Percentiles rank a stretch among this genome's conserved stretches.
These are phyloP conservation scores for Arabis alpina DNA, from an alignment of 345 rosid genomes.

Conservation along the genomic window DNA sequence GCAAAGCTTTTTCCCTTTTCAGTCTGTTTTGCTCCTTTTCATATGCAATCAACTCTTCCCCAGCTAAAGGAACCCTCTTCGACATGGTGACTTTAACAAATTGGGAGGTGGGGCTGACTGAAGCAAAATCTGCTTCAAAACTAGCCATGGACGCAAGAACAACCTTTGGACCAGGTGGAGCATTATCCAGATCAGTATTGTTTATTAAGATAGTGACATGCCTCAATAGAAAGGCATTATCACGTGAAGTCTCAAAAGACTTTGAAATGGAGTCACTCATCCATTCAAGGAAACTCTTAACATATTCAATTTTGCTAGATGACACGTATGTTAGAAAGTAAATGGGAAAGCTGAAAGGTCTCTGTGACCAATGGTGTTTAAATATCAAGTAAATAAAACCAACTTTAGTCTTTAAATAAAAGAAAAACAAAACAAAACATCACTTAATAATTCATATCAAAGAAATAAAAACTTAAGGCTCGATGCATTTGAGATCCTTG, in stretches of 20 bases:
- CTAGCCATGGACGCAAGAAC: slow-evolving; percentile 98
- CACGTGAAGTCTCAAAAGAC: slow-evolving; percentile 96
- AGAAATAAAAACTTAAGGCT: slow-evolving; percentile 21
- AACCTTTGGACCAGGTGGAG: slow-evolving; percentile 96
- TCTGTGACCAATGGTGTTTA: slow-evolving; percentile 68
- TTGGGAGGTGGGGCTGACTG: slow-evolving; percentile 99
- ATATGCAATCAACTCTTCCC: slow-evolving; percentile 94
- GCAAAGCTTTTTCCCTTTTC: slow-evolving; percentile 88
- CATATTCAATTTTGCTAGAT: slow-evolving; percentile 94
- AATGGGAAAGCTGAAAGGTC: slow-evolving; percentile 73
- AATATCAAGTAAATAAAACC: too few relatives aligned
- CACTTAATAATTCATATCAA: background rate
- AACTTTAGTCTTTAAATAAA: background rate
- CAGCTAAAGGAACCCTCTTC: slow-evolving; percentile 94
- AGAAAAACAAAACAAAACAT: background rate
- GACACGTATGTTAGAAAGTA: slow-evolving; percentile 88
- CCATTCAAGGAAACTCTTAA: slow-evolving; percentile 99
- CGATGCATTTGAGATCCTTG: slow-evolving; percentile 27
- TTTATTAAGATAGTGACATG: slow-evolving; percentile 74
- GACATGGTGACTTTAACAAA: slow-evolving; percentile 95
- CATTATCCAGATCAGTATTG: slow-evolving; percentile 88
- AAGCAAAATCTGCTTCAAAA: slow-evolving; percentile 96
- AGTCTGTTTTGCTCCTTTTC: slow-evolving; percentile 93
- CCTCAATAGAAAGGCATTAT: slow-evolving; percentile 94
- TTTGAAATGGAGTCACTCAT: slow-evolving; percentile 98